These are phyloP conservation scores for Sphagnum magellanicum DNA, from an alignment of 228 moss, liverwort and hornwort genomes.

Conservation along the genomic window DNA sequence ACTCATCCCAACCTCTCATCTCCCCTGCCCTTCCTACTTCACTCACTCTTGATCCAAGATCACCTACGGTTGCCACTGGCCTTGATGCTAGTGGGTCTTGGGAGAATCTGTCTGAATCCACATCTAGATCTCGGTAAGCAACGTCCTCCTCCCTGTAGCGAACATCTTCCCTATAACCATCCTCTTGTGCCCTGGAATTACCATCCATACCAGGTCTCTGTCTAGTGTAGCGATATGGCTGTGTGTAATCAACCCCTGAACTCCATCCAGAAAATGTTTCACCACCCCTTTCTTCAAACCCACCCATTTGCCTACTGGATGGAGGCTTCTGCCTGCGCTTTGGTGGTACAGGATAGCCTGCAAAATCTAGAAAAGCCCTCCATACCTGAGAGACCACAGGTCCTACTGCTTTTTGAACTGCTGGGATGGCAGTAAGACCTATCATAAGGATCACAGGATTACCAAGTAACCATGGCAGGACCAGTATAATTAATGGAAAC, in stretches of 20 bases:
- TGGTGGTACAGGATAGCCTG: conserved; percentile 28
- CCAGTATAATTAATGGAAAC: conserved; percentile 49
- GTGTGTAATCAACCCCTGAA: conserved; percentile 21
- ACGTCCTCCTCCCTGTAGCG: conserved; percentile 4
- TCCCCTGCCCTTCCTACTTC: conserved; percentile 18
- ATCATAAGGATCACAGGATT: conserved; percentile 68
- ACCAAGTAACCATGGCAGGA: conserved; percentile 63
- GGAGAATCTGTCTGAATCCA: conserved; percentile 7
- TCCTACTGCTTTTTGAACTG: conserved; percentile 44
- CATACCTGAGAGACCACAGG: conserved; percentile 52
- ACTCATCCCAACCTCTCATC: conserved; percentile 86
- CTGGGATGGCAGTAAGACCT: conserved; percentile 70
- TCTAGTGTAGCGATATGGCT: conserved; percentile 31
- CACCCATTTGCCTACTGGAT: conserved; percentile 5
- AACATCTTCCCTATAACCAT: not conserved
- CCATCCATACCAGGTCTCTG: conserved; percentile 9
- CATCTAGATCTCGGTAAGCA: conserved; percentile 12
- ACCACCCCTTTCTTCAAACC: conserved; percentile 16
- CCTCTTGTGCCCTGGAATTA: conserved; percentile 10
- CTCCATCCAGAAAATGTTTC: conserved; percentile 43
- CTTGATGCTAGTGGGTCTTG: conserved; percentile 1
- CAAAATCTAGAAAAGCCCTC: conserved; percentile 24
- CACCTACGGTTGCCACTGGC: conserved; percentile 14
- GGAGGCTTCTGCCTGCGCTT: conserved; percentile 18
- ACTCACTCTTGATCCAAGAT: conserved; percentile 10